phyloP scores from a whole-genome alignment of 1,284 basidiomycete species.

The Veloboletus limbatus region DNA sequence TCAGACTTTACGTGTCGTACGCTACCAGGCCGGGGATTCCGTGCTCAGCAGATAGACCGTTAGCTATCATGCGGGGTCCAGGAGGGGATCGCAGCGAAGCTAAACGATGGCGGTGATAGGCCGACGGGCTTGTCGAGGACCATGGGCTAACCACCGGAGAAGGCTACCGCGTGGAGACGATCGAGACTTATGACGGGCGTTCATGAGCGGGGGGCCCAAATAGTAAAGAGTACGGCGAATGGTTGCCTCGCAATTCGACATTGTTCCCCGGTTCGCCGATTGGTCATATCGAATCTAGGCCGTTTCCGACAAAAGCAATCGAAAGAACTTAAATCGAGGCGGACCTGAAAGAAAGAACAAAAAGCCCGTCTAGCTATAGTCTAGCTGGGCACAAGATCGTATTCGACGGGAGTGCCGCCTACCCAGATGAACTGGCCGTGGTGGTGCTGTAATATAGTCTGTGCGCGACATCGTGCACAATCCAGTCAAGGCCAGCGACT shows the following conservation, averaged over 20 bases:
- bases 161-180: constrained; percentile 23
- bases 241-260: too few relatives aligned
- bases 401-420: too few relatives aligned
- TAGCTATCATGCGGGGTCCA: constrained; percentile 7
- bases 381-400: too few relatives aligned
- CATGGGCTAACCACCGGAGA: constrained; percentile 16
- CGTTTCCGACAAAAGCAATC: constrained; percentile 10
- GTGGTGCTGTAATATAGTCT: constrained; percentile 65
- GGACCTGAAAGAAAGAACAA: constrained; percentile 9
- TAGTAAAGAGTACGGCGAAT: constrained; percentile 4
- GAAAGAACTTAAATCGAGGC: constrained; percentile 6
- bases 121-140: constrained; percentile 13
- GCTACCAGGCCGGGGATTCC: constrained; percentile 8
- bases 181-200: constrained; percentile 17
- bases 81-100: constrained; percentile 19
- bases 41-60: constrained; percentile 12
- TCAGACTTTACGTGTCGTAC: constrained; percentile 33
- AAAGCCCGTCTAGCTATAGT: too few relatives aligned
- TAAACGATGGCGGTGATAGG: constrained; percentile 31
- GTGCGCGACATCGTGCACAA: constrained; percentile 86
- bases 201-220: too few relatives aligned
- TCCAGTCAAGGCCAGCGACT: constrained; percentile 87
- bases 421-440: constrained; percentile 8
- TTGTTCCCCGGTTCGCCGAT: constrained; percentile 6
- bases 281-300: constrained; percentile 15